Conservation (phyloP, 2,329 filamentous ascomycete genomes). For the Botrytis deweyae region DNA sequence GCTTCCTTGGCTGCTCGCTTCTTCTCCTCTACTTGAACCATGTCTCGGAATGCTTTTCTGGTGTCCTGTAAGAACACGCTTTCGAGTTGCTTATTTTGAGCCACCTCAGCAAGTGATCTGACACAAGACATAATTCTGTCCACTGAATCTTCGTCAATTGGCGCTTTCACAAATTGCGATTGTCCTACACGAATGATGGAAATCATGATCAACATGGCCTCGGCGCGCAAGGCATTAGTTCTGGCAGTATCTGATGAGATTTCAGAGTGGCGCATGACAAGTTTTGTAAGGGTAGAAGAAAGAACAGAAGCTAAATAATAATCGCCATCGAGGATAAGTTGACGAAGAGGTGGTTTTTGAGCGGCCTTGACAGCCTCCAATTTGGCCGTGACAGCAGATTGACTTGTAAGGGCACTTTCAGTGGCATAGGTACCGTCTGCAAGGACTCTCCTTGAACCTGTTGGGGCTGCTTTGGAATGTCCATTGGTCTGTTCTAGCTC, state of each 20-base stretch:
- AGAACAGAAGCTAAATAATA: conserved; percentile 94
- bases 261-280: conserved; percentile 96
- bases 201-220: conserved; percentile 99
- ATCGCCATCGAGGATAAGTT: conserved; percentile 94
- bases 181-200: conserved; percentile 97
- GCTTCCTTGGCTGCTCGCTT: conserved; percentile 96
- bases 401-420: conserved; percentile 91
- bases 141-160: conserved; percentile 97
- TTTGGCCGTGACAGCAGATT: conserved; percentile 84
- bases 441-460: conserved; percentile 85
- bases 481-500: conserved; percentile 72
- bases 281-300: conserved; percentile 92
- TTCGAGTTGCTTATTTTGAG: conserved; percentile 85
- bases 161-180: conserved; percentile 96
- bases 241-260: conserved; percentile 82
- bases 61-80: conserved; percentile 93
- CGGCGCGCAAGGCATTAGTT: conserved; percentile 90
- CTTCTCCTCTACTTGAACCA: conserved; percentile 97
- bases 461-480: conserved; percentile 73
- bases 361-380: conserved; percentile 96
- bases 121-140: conserved; percentile 98
- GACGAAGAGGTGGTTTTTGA: conserved; percentile 90
- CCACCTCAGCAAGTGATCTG: conserved; percentile 85
- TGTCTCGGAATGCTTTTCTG: conserved; percentile 89
- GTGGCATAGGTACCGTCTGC: conserved; percentile 98